Percentiles rank a stretch among this genome's conserved stretches.
phyloP scores from a whole-genome alignment of 1,284 basidiomycete genomes.

The Pascua sp. region DNA sequence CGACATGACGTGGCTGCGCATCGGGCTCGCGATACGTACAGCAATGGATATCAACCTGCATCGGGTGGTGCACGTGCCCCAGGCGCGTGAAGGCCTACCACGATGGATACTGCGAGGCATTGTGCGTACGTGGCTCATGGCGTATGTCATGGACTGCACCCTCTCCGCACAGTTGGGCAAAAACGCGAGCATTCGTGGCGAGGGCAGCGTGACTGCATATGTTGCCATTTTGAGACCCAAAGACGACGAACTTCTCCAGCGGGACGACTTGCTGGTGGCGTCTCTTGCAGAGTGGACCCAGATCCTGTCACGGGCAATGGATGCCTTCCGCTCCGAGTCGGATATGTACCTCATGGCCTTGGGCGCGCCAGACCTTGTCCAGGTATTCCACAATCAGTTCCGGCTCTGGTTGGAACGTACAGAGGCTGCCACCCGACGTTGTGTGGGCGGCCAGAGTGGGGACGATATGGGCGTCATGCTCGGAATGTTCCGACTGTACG shows the following conservation, averaged over 20 bases:
- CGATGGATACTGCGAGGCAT: conserved; percentile 25
- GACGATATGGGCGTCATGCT: conserved; percentile 6
- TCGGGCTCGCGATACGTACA: conserved; percentile 28
- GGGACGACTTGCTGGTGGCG: conserved; percentile 26
- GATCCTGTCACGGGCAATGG: conserved; percentile 24
- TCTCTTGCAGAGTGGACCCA: conserved; percentile 33
- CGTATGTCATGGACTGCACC: conserved; percentile 27
- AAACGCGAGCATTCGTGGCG: too few species aligned
- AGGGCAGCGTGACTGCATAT: conserved; percentile 19
- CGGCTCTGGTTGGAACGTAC: conserved; percentile 21
- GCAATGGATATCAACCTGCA: conserved; percentile 39
- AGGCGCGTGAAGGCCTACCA: conserved; percentile 26
- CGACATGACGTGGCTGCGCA: conserved; percentile 35
- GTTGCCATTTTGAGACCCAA: too few species aligned
- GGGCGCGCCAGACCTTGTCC: conserved; percentile 15
- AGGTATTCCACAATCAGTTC: conserved; percentile 22
- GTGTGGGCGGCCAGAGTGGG: too few species aligned
- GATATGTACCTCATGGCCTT: conserved; percentile 3
- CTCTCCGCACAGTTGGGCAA: conserved; percentile 31
- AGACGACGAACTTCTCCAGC: conserved; percentile 13
- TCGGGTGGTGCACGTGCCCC: conserved; percentile 24
- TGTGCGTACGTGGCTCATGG: conserved; percentile 32
- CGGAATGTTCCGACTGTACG: conserved; percentile 26
- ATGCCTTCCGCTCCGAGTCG: conserved; percentile 18
- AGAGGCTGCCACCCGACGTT: not conserved